These are phyloP conservation scores for Solanum chiquidenum DNA, from an alignment of 257 asterid species.

Conservation along the genomic window DNA sequence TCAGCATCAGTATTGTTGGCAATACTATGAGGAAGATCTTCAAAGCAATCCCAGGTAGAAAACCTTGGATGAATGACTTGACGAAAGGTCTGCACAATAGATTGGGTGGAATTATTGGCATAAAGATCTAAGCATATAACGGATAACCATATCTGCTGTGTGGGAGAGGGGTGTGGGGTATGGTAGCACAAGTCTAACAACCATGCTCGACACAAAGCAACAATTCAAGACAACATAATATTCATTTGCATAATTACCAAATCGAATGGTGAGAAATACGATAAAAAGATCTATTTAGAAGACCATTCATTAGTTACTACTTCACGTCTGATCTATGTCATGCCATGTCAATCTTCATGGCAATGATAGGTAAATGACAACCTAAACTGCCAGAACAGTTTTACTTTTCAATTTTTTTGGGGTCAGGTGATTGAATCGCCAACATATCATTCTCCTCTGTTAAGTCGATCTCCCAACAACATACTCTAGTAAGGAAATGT, in stretches of 20 bases:
- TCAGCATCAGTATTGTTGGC: conserved; percentile 70
- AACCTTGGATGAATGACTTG: conserved; percentile 92
- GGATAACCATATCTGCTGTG: not conserved
- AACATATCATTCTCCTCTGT: not conserved
- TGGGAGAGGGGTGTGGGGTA: not conserved
- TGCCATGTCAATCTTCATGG: not conserved
- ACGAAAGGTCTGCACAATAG: conserved; percentile 50
- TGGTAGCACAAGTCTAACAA: not conserved
- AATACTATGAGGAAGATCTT: conserved; percentile 80
- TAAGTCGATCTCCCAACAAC: not conserved
- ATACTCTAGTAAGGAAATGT: not conserved
- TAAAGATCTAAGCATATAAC: not conserved
- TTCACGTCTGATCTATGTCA: not conserved
- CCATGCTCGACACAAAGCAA: not conserved
- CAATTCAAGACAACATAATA: not conserved
- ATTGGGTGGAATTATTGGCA: not conserved
- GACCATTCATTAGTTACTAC: not conserved
- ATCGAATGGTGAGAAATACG: not conserved
- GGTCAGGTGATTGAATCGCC: not conserved
- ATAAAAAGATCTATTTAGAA: not conserved
- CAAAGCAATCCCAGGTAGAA: conserved; percentile 89
- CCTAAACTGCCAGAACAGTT: not conserved
- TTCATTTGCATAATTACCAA: not conserved
- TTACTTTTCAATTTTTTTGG: not conserved
- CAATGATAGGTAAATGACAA: not conserved